phyloP scores from a whole-genome alignment of 768 basidiomycete genomes.

The Tremella fuciformis region DNA sequence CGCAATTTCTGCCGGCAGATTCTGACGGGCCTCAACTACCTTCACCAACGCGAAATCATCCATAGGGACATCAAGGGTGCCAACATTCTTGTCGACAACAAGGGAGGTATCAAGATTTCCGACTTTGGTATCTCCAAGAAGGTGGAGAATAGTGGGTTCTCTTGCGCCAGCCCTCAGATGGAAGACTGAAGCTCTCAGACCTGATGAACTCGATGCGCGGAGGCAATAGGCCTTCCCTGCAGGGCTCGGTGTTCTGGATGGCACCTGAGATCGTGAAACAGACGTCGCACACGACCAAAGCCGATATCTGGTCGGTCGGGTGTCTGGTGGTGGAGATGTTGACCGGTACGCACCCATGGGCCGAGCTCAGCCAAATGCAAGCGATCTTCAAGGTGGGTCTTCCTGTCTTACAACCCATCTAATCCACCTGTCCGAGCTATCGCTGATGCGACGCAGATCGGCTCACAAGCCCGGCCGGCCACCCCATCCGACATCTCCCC shows the following conservation, averaged over 20 bases:
- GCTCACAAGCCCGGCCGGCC: slow-evolving; percentile 78
- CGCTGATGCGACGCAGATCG: slow-evolving; percentile 67
- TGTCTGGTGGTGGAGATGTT: slow-evolving; percentile 95
- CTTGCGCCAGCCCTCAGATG: background rate
- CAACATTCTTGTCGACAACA: slow-evolving; percentile 97
- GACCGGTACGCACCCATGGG: slow-evolving; percentile 93
- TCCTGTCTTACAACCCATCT: background rate
- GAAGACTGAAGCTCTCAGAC: slow-evolving; percentile 30
- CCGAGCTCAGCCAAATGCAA: slow-evolving; percentile 96
- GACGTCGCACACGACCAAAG: slow-evolving; percentile 82
- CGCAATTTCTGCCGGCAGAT: slow-evolving; percentile 92
- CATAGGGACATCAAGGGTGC: slow-evolving; percentile 99
- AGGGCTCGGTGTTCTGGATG: slow-evolving; percentile 99
- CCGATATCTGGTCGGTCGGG: slow-evolving; percentile 95
- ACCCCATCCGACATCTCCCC: slow-evolving; percentile 87
- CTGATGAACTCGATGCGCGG: slow-evolving; percentile 60
- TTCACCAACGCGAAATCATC: slow-evolving; percentile 90
- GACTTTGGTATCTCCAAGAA: slow-evolving; percentile 98
- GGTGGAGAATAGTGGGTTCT: slow-evolving; percentile 82
- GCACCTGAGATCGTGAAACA: slow-evolving; percentile 98
- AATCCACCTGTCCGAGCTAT: background rate
- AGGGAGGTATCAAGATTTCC: slow-evolving; percentile 94
- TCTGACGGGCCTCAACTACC: slow-evolving; percentile 78
- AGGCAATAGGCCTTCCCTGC: slow-evolving; percentile 78
- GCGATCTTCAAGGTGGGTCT: slow-evolving; percentile 85